Evolutionary conservation across 202 grass and related monocot species (phyloP).

Genomic region (Brachypodium distachyon): DNA sequence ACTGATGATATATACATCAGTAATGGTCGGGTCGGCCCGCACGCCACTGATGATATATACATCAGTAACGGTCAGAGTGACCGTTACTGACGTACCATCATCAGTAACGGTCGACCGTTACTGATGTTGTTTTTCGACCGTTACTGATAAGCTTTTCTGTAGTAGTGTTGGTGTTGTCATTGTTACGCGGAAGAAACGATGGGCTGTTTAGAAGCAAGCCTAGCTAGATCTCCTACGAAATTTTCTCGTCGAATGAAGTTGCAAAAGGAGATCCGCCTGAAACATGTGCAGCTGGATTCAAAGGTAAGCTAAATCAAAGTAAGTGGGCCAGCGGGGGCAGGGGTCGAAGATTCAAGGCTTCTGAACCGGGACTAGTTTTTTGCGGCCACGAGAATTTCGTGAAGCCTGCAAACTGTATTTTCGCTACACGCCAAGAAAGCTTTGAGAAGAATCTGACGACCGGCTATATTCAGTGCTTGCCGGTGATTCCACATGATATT

Average conservation of each 20-base stretch:
- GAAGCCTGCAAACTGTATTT: background rate
- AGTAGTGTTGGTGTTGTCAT: background rate
- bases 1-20: too few relatives aligned
- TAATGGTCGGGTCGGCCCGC: too few relatives aligned
- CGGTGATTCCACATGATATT: too few relatives aligned
- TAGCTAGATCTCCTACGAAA: background rate
- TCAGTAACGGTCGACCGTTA: too few relatives aligned
- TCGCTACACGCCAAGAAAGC: background rate
- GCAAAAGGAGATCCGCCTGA: background rate
- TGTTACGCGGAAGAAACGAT: background rate
- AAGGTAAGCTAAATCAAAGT: background rate
- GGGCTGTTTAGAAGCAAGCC: constrained; percentile 5
- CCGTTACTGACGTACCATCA: too few relatives aligned
- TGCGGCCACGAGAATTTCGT: background rate
- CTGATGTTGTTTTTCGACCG: too few relatives aligned
- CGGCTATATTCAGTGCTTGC: background rate
- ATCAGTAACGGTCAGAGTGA: too few relatives aligned
- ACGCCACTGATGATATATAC: too few relatives aligned
- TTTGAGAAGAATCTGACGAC: background rate
- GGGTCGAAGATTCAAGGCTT: background rate
- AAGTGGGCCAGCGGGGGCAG: background rate
- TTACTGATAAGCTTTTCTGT: background rate
- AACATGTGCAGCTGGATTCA: background rate
- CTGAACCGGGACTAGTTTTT: background rate
- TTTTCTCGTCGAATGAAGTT: background rate